Evolutionary conservation across 805 yeast genomes (phyloP).

Genomic region (Candida coleopterorum): DNA sequence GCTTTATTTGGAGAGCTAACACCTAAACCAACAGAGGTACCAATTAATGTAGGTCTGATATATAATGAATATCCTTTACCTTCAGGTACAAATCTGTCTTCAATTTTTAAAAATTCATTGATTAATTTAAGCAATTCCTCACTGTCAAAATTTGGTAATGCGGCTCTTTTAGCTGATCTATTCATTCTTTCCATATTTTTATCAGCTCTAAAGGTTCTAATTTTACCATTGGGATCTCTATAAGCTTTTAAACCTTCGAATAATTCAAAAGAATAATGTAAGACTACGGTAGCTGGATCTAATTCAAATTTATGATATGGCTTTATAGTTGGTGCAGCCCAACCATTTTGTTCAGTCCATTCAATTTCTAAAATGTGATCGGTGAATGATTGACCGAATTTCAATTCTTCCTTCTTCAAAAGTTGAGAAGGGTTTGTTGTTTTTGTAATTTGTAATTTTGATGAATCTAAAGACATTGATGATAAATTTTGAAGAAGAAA

Average conservation of each 20-base stretch:
- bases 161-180: constrained; percentile 81
- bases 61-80: constrained; percentile 88
- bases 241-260: constrained; percentile 97
- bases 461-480: constrained; percentile 27
- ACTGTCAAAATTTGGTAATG: constrained; percentile 79
- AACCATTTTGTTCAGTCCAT: constrained; percentile 74
- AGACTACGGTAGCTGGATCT: constrained; percentile 87
- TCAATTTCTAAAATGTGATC: constrained; percentile 85
- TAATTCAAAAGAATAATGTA: constrained; percentile 92
- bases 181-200: constrained; percentile 91
- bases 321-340: constrained; percentile 84
- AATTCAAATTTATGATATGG: constrained; percentile 75
- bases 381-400: constrained; percentile 57
- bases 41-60: constrained; percentile 92
- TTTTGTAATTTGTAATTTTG: constrained; percentile 31
- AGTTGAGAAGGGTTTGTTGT: constrained; percentile 33
- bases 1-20: constrained; percentile 82
- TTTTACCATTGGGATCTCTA: constrained; percentile 51
- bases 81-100: constrained; percentile 73
- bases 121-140: constrained; percentile 73
- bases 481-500: background rate
- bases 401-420: constrained; percentile 36
- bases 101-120: constrained; percentile 70
- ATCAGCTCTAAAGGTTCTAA: constrained; percentile 87
- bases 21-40: constrained; percentile 86